Base-by-base conservation (phyloP, 805 yeast genomes). In the Helenozyma baotianmanensis region DNA sequence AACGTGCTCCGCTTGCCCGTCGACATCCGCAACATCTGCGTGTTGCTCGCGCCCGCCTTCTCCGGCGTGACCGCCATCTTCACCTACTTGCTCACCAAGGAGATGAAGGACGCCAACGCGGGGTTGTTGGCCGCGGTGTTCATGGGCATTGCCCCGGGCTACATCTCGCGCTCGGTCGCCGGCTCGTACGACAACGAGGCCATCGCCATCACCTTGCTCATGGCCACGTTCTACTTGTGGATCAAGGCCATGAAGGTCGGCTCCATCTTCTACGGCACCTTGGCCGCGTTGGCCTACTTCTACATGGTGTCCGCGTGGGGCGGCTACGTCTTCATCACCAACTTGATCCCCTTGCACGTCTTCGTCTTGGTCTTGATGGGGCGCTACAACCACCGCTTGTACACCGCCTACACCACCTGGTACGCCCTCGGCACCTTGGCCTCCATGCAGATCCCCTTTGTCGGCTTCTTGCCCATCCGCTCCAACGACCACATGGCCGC, bases 291-390 rank as follows among this genome's bases (percentile, higher is more conserved):
- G 21, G 82, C 80, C 50, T 92, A 94, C 68, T 92, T 94, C 63
- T 92, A 92, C 72, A 92, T 92, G 99, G 99, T 92, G 32, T 80
- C 95, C 29, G 98, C 99, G 9, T 89, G 99, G 97, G 99, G 99
- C 70, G 99, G 99, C 17, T 92, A 92, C 57, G 99, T 94, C 32
- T 92, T 92, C 70, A 94, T 92, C 64, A 92, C 99, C 39, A 92
- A 92, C 66, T 78, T 94, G 71, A 87, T 92, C 51, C 98, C 98
- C 29, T 70, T 92, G 48, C 99, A 92, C 58, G 88, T 89, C 16
- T 89, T 92, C 54, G 89, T 87, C 30, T 70, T 92, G 55, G 63
- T 92, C 33, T 64, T 86, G 45, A 92, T 92, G 97, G 98, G 98
- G 32, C 81, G 98, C 53, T 92, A 88, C 62, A 76, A 76, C 48